Evolutionary conservation across 345 rosid species (phyloP).

Genomic region (Lumnitzera littorea): DNA sequence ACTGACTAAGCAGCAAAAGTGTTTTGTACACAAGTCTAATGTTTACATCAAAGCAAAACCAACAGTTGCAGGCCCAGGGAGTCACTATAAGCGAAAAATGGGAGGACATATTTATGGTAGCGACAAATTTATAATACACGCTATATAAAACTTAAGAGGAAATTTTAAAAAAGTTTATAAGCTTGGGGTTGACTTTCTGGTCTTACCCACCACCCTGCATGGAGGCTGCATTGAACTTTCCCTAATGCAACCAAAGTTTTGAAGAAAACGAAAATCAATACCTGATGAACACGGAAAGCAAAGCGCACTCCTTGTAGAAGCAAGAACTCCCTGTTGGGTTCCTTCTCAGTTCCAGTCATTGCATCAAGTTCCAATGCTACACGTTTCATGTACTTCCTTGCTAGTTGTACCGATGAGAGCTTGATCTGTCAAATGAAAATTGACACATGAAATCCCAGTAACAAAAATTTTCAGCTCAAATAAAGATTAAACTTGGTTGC

Average conservation of each 20-base stretch:
- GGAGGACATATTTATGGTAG: no score
- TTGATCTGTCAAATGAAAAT: constrained; percentile 54
- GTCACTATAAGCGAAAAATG: no score
- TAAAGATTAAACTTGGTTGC: not conserved
- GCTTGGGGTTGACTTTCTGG: no score
- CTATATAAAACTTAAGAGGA: no score
- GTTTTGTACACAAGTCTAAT: no score
- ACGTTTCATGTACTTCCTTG: constrained; percentile 95
- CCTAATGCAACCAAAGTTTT: not conserved
- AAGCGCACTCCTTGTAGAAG: constrained; percentile 91
- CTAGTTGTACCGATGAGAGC: constrained; percentile 89
- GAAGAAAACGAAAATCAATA: constrained; percentile 13
- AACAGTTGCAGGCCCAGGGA: no score
- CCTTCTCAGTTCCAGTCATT: constrained; percentile 68
- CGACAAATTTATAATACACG: no score
- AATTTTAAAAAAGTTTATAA: no score
- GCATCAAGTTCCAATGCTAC: constrained; percentile 82
- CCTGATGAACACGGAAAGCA: constrained; percentile 98
- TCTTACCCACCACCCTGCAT: no score
- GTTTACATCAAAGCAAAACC: no score
- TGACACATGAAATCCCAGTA: not conserved
- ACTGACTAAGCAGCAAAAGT: no score
- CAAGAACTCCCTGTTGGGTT: constrained; percentile 89
- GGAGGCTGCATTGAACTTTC: not conserved
- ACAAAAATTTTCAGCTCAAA: not conserved